Evolutionary conservation across 148 eudicot genomes (phyloP).

Genomic region (Tetragonia tetragonoides): DNA sequence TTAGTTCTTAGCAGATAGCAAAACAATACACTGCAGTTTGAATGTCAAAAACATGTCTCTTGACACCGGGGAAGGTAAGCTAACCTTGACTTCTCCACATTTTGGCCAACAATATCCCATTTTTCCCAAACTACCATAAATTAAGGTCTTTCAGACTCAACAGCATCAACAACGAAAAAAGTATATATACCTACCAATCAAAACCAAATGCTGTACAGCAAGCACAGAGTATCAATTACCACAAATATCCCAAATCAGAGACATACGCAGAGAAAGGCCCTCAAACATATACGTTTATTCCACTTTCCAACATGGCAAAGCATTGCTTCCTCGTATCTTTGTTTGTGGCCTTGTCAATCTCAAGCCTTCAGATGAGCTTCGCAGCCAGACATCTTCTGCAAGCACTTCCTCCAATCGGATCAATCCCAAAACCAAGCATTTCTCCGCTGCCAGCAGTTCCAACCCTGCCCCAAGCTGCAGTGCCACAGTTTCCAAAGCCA

Average conservation of each 20-base stretch:
- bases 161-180: too few relatives aligned
- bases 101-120: too few relatives aligned
- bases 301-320: conserved; percentile 16
- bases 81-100: too few relatives aligned
- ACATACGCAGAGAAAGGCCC: background rate
- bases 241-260: background rate
- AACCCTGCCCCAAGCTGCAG: background rate
- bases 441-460: conserved; percentile 15
- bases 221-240: background rate
- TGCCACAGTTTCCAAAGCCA: background rate
- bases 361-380: conserved; percentile 24
- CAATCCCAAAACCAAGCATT: conserved; percentile 23
- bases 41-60: too few relatives aligned
- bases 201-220: background rate
- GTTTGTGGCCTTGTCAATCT: conserved; percentile 19
- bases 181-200: conserved; percentile 16
- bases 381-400: conserved; percentile 32
- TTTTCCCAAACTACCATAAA: too few relatives aligned
- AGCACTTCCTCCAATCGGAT: conserved; percentile 29
- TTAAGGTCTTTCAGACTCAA: too few relatives aligned
- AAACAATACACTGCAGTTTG: too few relatives aligned
- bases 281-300: background rate
- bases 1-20: too few relatives aligned
- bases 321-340: conserved; percentile 24
- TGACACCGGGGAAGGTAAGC: too few relatives aligned